phyloP scores from a whole-genome alignment of 768 basidiomycete genomes.

The Lepiota brunneoincarnata region DNA sequence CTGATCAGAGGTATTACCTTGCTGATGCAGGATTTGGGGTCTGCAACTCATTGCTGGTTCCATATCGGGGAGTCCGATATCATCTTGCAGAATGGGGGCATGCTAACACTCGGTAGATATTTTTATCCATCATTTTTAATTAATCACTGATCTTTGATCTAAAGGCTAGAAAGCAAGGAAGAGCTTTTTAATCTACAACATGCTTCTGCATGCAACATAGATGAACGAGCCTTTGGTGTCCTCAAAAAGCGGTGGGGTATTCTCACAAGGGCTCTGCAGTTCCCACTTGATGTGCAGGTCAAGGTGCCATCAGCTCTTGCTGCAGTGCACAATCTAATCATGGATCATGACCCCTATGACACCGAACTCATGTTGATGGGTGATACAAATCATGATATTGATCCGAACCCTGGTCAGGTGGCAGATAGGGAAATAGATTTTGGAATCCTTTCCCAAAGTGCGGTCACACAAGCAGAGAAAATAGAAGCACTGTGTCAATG shows the following conservation, averaged over 20 bases:
- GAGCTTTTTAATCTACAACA: constrained; percentile 42
- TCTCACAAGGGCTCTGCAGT: constrained; percentile 17
- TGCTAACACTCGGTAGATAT: constrained; percentile 11
- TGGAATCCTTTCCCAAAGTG: constrained; percentile 4
- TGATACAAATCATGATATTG: constrained; percentile 12
- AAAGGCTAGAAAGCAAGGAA: constrained; percentile 30
- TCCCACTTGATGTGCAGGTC: constrained; percentile 18
- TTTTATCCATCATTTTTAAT: constrained; percentile 8
- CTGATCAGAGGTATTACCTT: constrained; percentile 25
- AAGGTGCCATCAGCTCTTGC: constrained; percentile 20
- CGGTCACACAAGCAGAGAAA: constrained; percentile 26
- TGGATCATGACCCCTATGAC: constrained; percentile 11
- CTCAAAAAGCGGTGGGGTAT: constrained; percentile 24
- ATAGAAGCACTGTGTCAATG: not conserved
- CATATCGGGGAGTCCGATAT: constrained; percentile 28
- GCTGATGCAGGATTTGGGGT: constrained; percentile 28
- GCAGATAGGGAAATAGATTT: not conserved
- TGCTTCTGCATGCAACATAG: constrained; percentile 33
- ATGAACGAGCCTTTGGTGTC: constrained; percentile 37
- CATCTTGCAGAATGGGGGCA: constrained; percentile 31
- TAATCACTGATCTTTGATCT: constrained; percentile 21
- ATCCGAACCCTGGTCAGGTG: not conserved
- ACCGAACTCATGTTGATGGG: constrained; percentile 1
- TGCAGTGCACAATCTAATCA: constrained; percentile 18
- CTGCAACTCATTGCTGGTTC: constrained; percentile 26